Base-by-base conservation (phyloP, 306 rosid genomes). In the Corylus heterophylla region DNA sequence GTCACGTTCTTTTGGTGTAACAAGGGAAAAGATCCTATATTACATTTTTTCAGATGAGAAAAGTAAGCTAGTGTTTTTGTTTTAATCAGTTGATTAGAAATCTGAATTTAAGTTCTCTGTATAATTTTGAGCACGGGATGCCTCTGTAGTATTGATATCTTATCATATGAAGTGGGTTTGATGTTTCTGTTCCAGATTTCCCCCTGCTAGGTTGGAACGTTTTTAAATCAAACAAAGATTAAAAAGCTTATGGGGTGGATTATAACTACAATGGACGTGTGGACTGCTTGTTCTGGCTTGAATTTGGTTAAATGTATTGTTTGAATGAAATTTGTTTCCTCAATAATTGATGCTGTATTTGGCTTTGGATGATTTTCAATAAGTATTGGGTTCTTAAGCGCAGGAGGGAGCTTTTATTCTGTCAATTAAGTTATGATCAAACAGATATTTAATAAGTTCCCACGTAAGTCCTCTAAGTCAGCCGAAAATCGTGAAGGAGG, bases 371-470 rank as follows among this genome's bases (percentile, higher is more conserved):
- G 82, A 73, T 74, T 54, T 82, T 63, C 69, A 16, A 39, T 78
- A 66, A 61, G 64, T 48, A 62, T 74, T 77, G 84, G 54, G 78
- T 83, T 85, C 73, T 78, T 51, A 73, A 83, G 84, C 80, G 86
- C 69, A 69, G 71, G 73, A 73, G 79, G 81, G 66, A 54, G 62
- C 58, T 74, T 52, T 87, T 39, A 68, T 63, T 74, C 83, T 84
- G 47, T 68, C 71, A 54, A 47, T 55, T 76, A 69, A 93, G 94
- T 78, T 87, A 95, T 95, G 98, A 90, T 95, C 89, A 95, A 95
- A 83, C 89, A 92, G 85, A 86, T 95, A 84, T 76, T 95, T 31
- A 92, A 92, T 88, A 92, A 86, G 93, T 85, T 95, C 71, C 98
- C 98, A 27, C 84, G 92, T 74, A 95, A 95, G 87, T 90, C 94